Evolutionary conservation across 805 yeast species (phyloP).

Genomic region (Komagataella pseudopastoris): DNA sequence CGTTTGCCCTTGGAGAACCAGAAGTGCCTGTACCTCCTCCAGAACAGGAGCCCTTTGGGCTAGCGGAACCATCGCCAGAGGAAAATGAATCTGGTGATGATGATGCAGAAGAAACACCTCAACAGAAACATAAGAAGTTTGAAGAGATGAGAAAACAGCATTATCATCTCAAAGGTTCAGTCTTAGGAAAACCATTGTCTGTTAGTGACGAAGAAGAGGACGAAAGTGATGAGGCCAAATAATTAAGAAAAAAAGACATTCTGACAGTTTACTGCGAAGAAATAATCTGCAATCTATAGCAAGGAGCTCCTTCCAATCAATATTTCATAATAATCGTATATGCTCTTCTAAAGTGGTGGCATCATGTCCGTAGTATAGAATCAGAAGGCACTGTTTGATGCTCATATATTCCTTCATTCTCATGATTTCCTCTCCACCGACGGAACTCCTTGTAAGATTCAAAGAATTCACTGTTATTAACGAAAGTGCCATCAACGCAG

Average conservation of each 20-base stretch:
- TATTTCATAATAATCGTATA: not conserved
- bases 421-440: not conserved
- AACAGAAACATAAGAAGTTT: constrained; percentile 51
- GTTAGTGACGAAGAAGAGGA: constrained; percentile 19
- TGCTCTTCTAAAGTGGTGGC: not conserved
- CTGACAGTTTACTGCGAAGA: not conserved
- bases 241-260: not conserved
- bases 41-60: not conserved
- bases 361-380: not conserved
- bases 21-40: constrained; percentile 14
- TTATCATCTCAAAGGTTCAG: constrained; percentile 46
- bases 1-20: constrained; percentile 45
- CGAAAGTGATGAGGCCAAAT: constrained; percentile 2
- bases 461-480: not conserved
- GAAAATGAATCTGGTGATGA: constrained; percentile 29
- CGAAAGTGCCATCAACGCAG: constrained; percentile 8
- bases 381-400: not conserved
- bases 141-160: constrained; percentile 74
- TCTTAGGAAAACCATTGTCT: constrained; percentile 27
- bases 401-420: not conserved
- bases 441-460: constrained; percentile 5
- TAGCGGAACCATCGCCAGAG: constrained; percentile 6
- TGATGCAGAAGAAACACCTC: constrained; percentile 23
- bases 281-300: not conserved
- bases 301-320: not conserved